Evolutionary conservation across 805 yeast genomes (phyloP).

Genomic region (Pichia kluyveri): DNA sequence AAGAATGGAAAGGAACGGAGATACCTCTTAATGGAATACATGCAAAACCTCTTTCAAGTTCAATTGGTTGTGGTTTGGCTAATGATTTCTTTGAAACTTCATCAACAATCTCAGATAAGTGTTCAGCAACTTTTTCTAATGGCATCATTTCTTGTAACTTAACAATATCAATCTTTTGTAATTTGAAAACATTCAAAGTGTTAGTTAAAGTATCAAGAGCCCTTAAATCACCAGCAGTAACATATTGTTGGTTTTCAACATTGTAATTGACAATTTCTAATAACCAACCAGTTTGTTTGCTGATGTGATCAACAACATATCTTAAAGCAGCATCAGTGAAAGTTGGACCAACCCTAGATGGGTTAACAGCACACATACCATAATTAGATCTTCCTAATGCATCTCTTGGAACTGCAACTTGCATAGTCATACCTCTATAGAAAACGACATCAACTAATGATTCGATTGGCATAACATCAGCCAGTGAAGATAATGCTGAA

Average conservation of each 20-base stretch:
- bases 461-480: slow-evolving; percentile 98
- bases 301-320: slow-evolving; percentile 86
- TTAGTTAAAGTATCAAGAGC: slow-evolving; percentile 89
- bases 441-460: slow-evolving; percentile 94
- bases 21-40: slow-evolving; percentile 97
- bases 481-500: slow-evolving; percentile 93
- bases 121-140: slow-evolving; percentile 81
- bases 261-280: slow-evolving; percentile 97
- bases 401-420: slow-evolving; percentile 99
- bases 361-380: slow-evolving; percentile 99
- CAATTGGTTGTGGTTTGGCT: slow-evolving; percentile 95
- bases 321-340: slow-evolving; percentile 90
- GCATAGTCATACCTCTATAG: slow-evolving; percentile 99
- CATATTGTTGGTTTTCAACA: slow-evolving; percentile 97
- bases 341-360: slow-evolving; percentile 81
- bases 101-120: slow-evolving; percentile 76
- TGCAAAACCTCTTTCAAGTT: slow-evolving; percentile 95
- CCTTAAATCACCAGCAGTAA: slow-evolving; percentile 97
- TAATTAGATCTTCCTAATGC: slow-evolving; percentile 91
- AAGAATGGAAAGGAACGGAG: slow-evolving; percentile 99
- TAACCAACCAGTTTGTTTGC: slow-evolving; percentile 81
- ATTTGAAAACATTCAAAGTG: slow-evolving; percentile 84
- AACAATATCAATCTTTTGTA: slow-evolving; percentile 89
- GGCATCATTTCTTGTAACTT: slow-evolving; percentile 77
- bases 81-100: slow-evolving; percentile 75